These are phyloP conservation scores for Blechomonas ayalai DNA, from an alignment of 208 protist genomes.

Conservation along the genomic window DNA sequence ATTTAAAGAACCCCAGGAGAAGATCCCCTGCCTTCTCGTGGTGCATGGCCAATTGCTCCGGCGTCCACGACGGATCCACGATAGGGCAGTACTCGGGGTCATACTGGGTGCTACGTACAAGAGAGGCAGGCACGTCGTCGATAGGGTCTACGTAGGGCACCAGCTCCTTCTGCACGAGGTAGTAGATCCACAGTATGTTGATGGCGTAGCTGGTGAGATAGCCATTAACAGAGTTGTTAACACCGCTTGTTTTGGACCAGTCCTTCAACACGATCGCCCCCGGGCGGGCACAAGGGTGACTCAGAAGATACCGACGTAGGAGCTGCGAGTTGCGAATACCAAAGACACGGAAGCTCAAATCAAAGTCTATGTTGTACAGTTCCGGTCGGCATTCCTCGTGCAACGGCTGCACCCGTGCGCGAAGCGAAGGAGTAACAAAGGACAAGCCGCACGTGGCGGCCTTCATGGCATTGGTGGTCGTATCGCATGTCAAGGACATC, in stretches of 20 bases:
- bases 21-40: conserved; percentile 57
- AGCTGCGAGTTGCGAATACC: conserved; percentile 87
- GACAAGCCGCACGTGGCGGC: conserved; percentile 47
- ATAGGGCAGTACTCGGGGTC: conserved; percentile 45
- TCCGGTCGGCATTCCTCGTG: conserved; percentile 82
- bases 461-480: conserved; percentile 52
- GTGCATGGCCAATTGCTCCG: conserved; percentile 19
- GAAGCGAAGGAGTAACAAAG: conserved; percentile 32
- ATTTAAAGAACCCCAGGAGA: conserved; percentile 86
- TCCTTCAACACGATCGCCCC: conserved; percentile 87
- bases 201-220: conserved; percentile 89
- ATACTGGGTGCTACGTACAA: conserved; percentile 20
- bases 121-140: conserved; percentile 46
- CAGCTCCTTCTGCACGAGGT: conserved; percentile 66
- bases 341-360: conserved; percentile 84
- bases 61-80: conserved; percentile 18
- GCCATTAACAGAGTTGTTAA: conserved; percentile 88
- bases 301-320: conserved; percentile 68
- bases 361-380: conserved; percentile 85
- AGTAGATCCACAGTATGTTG: conserved; percentile 91
- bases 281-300: conserved; percentile 73
- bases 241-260: conserved; percentile 83
- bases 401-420: conserved; percentile 59
- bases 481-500: conserved; percentile 60
- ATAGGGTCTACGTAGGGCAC: conserved; percentile 78